phyloP scores from a whole-genome alignment of 768 basidiomycete genomes.

The Obba rivulosa region DNA sequence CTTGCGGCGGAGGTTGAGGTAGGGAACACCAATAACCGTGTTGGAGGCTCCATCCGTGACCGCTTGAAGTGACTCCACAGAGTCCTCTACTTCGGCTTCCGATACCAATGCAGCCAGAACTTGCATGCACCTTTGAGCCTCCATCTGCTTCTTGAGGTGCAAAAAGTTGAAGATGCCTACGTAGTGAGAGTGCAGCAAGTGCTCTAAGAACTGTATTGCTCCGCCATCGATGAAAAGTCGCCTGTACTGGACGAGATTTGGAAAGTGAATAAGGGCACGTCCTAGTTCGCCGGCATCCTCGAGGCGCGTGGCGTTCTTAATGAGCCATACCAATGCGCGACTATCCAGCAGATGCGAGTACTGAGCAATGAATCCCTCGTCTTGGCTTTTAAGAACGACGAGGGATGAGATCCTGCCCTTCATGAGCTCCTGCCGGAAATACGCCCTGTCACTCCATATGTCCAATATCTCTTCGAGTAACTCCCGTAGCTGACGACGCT shows the following conservation, averaged over 20 bases:
- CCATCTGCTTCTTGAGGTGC: too few relatives aligned
- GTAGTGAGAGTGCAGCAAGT: too few relatives aligned
- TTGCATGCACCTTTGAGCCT: too few relatives aligned
- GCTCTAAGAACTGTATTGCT: too few relatives aligned
- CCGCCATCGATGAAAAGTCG: background rate
- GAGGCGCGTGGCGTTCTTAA: background rate
- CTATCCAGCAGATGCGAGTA: slow-evolving; percentile 3
- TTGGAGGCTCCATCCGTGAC: too few relatives aligned
- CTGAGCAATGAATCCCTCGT: background rate
- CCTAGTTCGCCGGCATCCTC: background rate
- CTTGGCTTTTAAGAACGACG: background rate
- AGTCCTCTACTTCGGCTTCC: too few relatives aligned
- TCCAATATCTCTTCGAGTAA: background rate
- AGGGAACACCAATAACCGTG: too few relatives aligned
- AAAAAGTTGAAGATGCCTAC: too few relatives aligned
- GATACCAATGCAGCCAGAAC: too few relatives aligned
- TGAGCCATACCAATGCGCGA: background rate
- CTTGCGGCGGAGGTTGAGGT: too few relatives aligned
- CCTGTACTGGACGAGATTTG: background rate
- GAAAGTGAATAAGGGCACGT: background rate
- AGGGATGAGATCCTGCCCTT: background rate
- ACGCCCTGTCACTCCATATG: background rate
- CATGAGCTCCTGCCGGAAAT: background rate
- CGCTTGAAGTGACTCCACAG: too few relatives aligned
- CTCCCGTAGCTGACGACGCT: too few relatives aligned